phyloP scores from a whole-genome alignment of 805 yeast species.

The Blastobotrys peoriensis region DNA sequence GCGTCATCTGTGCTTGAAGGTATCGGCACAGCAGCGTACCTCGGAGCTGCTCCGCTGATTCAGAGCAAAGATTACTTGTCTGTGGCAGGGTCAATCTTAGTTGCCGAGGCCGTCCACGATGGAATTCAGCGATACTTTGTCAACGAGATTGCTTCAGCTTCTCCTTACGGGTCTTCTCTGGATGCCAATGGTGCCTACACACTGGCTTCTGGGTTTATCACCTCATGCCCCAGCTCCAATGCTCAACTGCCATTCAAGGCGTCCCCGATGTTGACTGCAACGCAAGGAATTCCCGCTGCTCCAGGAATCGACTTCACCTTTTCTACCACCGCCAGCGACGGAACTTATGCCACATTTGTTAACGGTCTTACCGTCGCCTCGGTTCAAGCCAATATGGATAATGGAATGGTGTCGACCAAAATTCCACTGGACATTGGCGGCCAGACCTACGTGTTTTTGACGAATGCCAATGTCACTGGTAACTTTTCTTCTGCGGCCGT shows the following conservation, averaged over 20 bases:
- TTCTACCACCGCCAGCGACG: conserved; percentile 2
- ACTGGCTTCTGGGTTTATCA: conserved; percentile 8
- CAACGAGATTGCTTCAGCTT: conserved; percentile 5
- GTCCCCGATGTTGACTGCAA: conserved; percentile 4
- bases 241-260: conserved; percentile 7
- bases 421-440: conserved; percentile 6
- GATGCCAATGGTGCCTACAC: conserved; percentile 5
- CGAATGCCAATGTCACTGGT: conserved; percentile 6
- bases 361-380: conserved; percentile 3
- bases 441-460: conserved; percentile 9
- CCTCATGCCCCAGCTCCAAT: conserved; percentile 7
- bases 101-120: conserved; percentile 8
- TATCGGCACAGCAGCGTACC: conserved; percentile 8
- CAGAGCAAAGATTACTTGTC: conserved; percentile 1
- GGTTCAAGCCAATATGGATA: background rate
- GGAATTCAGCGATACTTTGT: conserved; percentile 3
- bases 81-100: conserved; percentile 8
- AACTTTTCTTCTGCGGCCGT: conserved; percentile 2
- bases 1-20: conserved; percentile 9
- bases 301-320: conserved; percentile 8
- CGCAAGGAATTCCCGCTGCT: conserved; percentile 8
- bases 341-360: conserved; percentile 8
- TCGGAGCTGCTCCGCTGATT: conserved; percentile 10
- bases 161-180: conserved; percentile 5
- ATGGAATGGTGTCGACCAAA: conserved; percentile 6